These are phyloP conservation scores for Xylaria venustula DNA, from an alignment of 495 filamentous ascomycete genomes.

Conservation along the genomic window DNA sequence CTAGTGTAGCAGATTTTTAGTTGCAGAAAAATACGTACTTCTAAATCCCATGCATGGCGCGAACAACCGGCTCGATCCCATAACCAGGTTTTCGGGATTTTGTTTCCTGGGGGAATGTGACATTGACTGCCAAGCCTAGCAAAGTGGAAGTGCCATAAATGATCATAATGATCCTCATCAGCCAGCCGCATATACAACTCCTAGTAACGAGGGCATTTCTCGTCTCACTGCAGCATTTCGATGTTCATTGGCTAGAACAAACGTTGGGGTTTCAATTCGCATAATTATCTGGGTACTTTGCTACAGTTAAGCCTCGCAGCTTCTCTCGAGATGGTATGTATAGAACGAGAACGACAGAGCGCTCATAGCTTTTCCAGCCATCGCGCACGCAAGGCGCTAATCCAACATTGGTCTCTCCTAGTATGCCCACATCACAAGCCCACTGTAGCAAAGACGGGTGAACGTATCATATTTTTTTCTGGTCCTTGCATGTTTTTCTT, in stretches of 20 bases:
- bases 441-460: slow-evolving; percentile 7
- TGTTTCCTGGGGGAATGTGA: no score
- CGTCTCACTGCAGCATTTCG: background rate
- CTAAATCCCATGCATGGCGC: background rate
- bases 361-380: background rate
- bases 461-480: slow-evolving; percentile 11
- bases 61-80: background rate
- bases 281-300: slow-evolving; percentile 6
- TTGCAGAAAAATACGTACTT: background rate
- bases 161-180: no score
- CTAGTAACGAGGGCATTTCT: no score
- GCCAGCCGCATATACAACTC: no score
- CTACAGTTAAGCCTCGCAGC: background rate
- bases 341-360: background rate
- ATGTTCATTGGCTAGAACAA: background rate
- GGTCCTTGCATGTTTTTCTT: background rate
- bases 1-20: background rate
- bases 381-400: background rate
- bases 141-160: no score
- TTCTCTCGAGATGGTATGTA: background rate
- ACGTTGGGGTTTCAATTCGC: slow-evolving; percentile 9
- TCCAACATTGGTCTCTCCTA: background rate
- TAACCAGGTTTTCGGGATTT: slow-evolving; percentile 9
- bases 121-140: no score
- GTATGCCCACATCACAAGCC: background rate